phyloP scores from a whole-genome alignment of 139 green algal species.

The Tetradesmus lagerheimii region DNA sequence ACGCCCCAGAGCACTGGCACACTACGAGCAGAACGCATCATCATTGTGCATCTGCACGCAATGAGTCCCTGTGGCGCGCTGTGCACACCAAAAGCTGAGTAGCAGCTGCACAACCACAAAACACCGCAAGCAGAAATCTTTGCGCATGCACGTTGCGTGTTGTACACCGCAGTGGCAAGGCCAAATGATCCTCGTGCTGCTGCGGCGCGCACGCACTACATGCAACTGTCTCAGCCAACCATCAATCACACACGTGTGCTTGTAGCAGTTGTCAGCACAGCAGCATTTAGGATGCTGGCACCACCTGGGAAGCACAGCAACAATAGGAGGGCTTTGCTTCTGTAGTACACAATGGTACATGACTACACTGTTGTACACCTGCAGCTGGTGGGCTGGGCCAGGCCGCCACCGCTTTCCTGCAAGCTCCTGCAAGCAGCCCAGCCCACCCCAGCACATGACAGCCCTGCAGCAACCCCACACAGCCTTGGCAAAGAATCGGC shows the following conservation, averaged over 20 bases:
- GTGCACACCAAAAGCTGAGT: background rate
- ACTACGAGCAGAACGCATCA: background rate
- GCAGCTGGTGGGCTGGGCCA: background rate
- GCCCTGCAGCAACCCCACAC: background rate
- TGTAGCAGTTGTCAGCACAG: background rate
- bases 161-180: too few species aligned
- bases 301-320: background rate
- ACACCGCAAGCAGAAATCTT: too few species aligned
- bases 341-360: background rate
- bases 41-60: background rate
- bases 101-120: background rate
- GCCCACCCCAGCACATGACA: background rate
- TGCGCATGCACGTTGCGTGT: too few species aligned
- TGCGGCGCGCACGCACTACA: background rate
- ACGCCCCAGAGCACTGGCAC: too few species aligned
- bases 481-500: background rate
- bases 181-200: too few species aligned
- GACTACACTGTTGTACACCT: constrained; percentile 34
- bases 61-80: background rate
- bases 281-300: background rate
- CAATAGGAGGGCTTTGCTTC: background rate
- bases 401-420: background rate
- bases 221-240: background rate
- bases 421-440: background rate
- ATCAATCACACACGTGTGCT: background rate